Conservation (phyloP, 2,329 filamentous ascomycete genomes). For the Tolypocladium guangdongense region DNA sequence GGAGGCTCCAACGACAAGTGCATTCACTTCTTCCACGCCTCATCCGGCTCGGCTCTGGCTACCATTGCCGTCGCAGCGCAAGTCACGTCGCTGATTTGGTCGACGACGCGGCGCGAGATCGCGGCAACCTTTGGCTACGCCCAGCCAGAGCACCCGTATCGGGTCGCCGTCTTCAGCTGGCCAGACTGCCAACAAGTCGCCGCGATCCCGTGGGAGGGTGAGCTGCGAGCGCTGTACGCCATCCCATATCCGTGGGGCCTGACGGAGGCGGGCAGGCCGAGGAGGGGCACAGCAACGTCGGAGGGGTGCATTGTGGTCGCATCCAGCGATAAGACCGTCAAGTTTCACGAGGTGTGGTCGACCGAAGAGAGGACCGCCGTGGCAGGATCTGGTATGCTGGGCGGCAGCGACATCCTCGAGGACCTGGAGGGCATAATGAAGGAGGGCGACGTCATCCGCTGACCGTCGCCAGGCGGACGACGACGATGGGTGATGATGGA, state of each 20-base stretch:
- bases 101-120: slow-evolving; percentile 73
- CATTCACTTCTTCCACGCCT: slow-evolving; percentile 90
- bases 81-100: slow-evolving; percentile 89
- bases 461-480: slow-evolving; percentile 12
- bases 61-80: slow-evolving; percentile 89
- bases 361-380: slow-evolving; percentile 43
- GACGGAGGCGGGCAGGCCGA: slow-evolving; percentile 14
- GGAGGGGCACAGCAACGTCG: slow-evolving; percentile 13
- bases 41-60: slow-evolving; percentile 71
- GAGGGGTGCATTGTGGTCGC: slow-evolving; percentile 73
- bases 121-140: slow-evolving; percentile 90
- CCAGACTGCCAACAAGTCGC: slow-evolving; percentile 80
- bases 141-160: slow-evolving; percentile 77
- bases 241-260: slow-evolving; percentile 61
- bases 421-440: slow-evolving; percentile 69
- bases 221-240: slow-evolving; percentile 75
- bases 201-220: slow-evolving; percentile 72
- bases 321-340: slow-evolving; percentile 82
- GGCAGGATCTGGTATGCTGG: slow-evolving; percentile 50
- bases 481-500: not conserved
- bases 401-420: slow-evolving; percentile 79
- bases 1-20: slow-evolving; percentile 90
- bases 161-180: slow-evolving; percentile 92
- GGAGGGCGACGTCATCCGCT: slow-evolving; percentile 61
- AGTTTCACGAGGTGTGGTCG: slow-evolving; percentile 94